Percentiles rank a stretch among this genome's conserved stretches.
Conservation (phyloP, 2,329 filamentous ascomycete species). For the Sporothrix variecibatus region DNA sequence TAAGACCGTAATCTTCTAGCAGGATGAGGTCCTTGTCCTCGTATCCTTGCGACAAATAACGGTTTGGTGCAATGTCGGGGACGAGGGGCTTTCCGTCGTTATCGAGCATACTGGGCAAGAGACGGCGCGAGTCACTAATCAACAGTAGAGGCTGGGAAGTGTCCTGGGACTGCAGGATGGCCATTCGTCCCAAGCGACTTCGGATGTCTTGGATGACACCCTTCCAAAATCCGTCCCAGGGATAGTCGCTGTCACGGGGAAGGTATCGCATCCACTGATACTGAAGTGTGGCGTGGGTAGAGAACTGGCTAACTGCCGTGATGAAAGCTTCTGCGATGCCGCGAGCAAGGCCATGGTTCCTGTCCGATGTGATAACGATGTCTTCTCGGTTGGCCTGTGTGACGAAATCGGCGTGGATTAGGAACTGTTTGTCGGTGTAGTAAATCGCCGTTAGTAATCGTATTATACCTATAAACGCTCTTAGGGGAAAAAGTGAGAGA, state of each 20-base stretch:
- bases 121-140: background rate
- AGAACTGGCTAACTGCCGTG: slow-evolving; percentile 43
- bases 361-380: slow-evolving; percentile 40
- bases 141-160: background rate
- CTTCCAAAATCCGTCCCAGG: slow-evolving; percentile 13
- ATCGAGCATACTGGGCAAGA: slow-evolving; percentile 2
- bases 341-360: slow-evolving; percentile 43
- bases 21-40: background rate
- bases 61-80: background rate
- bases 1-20: background rate
- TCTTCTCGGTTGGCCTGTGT: slow-evolving; percentile 49
- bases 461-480: background rate
- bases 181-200: background rate
- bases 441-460: too few relatives aligned
- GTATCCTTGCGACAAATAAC: background rate
- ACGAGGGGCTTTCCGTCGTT: background rate
- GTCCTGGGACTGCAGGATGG: background rate
- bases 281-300: slow-evolving; percentile 40
- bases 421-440: slow-evolving; percentile 36
- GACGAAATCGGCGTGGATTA: slow-evolving; percentile 55
- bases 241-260: slow-evolving; percentile 1
- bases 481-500: background rate
- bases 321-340: slow-evolving; percentile 45
- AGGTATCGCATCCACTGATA: slow-evolving; percentile 49
- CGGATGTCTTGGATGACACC: background rate